A percentile compares a stretch with the other conserved stretches of the same genome.
Conservation (phyloP, 345 rosid genomes). For the Litchi chinensis region DNA sequence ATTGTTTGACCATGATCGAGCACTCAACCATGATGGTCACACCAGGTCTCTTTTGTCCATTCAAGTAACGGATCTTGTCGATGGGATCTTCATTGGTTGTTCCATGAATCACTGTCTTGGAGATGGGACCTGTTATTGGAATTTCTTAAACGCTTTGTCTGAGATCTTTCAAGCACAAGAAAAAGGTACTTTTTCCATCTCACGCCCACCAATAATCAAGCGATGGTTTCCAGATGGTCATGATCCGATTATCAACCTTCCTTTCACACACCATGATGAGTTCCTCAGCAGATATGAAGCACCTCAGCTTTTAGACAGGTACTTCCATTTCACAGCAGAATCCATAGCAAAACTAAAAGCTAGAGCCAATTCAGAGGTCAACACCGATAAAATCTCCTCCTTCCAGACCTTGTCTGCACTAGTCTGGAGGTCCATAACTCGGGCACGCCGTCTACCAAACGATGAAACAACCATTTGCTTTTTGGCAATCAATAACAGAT, state of each 20-base stretch:
- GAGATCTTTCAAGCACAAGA: conserved; percentile 56
- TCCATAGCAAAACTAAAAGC: conserved; percentile 54
- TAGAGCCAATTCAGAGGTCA: conserved; percentile 45
- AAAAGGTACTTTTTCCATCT: conserved; percentile 18
- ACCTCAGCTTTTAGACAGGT: conserved; percentile 51
- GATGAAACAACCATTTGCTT: conserved; percentile 50
- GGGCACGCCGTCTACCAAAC: conserved; percentile 37
- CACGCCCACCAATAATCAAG: conserved; percentile 45
- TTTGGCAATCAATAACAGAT: conserved; percentile 50
- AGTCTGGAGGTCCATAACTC: conserved; percentile 65
- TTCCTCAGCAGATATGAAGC: conserved; percentile 51
- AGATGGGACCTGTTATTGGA: conserved; percentile 69
- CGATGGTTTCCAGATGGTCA: conserved; percentile 68
- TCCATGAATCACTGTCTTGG: conserved; percentile 66
- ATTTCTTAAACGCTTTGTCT: conserved; percentile 65
- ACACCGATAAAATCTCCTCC: conserved; percentile 61
- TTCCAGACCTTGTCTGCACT: conserved; percentile 68
- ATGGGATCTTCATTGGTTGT: conserved; percentile 68
- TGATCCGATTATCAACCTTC: conserved; percentile 49
- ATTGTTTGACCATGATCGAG: conserved; percentile 69
- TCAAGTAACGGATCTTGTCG: conserved; percentile 65
- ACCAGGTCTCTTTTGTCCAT: conserved; percentile 48
- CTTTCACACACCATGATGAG: conserved; percentile 44
- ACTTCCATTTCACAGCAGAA: conserved; percentile 62
- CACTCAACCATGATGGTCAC: conserved; percentile 64